Base-by-base conservation (phyloP, 495 filamentous ascomycete species). In the Astrothelium subdiscretum region DNA sequence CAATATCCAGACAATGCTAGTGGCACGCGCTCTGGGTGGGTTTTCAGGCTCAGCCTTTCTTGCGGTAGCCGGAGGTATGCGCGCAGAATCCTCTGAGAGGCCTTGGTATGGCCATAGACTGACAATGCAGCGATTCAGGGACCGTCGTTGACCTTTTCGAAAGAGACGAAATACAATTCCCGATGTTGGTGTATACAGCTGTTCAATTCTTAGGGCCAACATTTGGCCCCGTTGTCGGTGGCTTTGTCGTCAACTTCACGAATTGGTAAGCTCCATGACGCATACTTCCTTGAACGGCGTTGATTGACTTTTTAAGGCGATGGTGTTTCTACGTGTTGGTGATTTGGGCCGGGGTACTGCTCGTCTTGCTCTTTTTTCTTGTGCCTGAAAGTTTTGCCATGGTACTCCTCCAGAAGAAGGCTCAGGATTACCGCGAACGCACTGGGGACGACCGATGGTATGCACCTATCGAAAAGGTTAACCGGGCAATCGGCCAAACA, bases 141-240 rank as follows among this genome's bases (percentile, higher is more conserved):
- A 95, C 90, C 8, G 86, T 97, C 32, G 85, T 85, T 59, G 92
- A 97, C 67, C 86, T 96, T 62, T 97, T 90, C 72, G 84, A 86
- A 32, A 81, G 87, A 11, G 73, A 88, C 62, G 87, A 87, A 32
- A 78, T 92, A 31, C 95, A 96, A 66, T 88, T 86, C 1, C 89
- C 92, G 2, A 97, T 97, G 92, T 86, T 90, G 2, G 68, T 95
- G 1, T 96, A 94, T 70, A 83, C 86, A 0, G 87, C 84, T 1
- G 76, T 78, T 24, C 91, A 88, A 0, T 72, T 97, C 11, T 79
- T 87, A 13, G 94, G 91, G 0, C 96, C 90, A 0, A 91, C 91
- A 1, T 73, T 88, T 0, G 92, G 91, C 0, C 91, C 92, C 0
- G 69, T 97, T 3, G 72, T 89, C 3, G 81, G 80, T 18, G 87